A percentile compares a stretch with the other conserved stretches of the same genome.
Evolutionary conservation across 2,329 filamentous ascomycete genomes (phyloP).

Genomic region (Alternaria sp.): DNA sequence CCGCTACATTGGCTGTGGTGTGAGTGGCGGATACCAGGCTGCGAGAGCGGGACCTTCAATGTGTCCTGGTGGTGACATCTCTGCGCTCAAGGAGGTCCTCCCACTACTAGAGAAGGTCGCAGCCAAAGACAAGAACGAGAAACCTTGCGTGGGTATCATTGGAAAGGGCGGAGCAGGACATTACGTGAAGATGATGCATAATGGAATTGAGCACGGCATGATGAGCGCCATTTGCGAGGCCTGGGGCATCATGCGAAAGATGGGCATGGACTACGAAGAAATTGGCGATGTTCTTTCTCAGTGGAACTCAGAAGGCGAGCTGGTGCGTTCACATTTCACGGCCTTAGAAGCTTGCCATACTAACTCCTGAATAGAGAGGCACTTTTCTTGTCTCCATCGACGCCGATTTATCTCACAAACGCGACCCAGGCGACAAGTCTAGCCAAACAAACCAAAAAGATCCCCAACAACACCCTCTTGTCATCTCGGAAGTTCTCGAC

Average conservation of each 20-base stretch:
- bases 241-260: constrained; percentile 68
- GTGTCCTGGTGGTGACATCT: constrained; percentile 68
- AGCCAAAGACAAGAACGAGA: constrained; percentile 67
- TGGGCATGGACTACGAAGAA: constrained; percentile 67
- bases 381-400: constrained; percentile 72
- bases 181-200: constrained; percentile 80
- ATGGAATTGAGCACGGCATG: constrained; percentile 78
- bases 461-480: constrained; percentile 48
- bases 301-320: constrained; percentile 68
- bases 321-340: constrained; percentile 51
- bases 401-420: constrained; percentile 66
- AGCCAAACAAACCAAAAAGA: constrained; percentile 27
- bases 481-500: constrained; percentile 70
- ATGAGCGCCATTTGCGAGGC: constrained; percentile 70
- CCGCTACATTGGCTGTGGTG: constrained; percentile 72
- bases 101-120: constrained; percentile 69
- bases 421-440: constrained; percentile 45
- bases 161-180: constrained; percentile 72
- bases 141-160: constrained; percentile 67
- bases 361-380: constrained; percentile 48
- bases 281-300: constrained; percentile 66
- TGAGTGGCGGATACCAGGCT: constrained; percentile 74
- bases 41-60: constrained; percentile 72
- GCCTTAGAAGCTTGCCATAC: background rate
- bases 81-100: constrained; percentile 66